Evolutionary conservation across 192 early-diverging fungal genomes (phyloP).

Genomic region (Spinellus fusiger): DNA sequence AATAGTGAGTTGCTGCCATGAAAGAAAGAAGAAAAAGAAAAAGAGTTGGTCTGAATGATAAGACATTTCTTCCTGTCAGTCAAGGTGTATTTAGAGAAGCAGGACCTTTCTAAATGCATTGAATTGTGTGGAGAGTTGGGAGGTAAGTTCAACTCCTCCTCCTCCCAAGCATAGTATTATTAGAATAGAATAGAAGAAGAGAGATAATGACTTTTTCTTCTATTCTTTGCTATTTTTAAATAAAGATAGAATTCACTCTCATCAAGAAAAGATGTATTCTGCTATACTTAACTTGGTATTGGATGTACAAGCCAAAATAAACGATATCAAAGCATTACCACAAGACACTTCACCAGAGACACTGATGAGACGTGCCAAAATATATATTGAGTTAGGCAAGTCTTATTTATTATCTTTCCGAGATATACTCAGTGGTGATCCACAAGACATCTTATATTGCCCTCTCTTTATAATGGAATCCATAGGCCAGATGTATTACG

Average conservation of each 20-base stretch:
- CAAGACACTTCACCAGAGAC: not conserved
- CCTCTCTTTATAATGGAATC: too few relatives aligned
- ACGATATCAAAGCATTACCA: not conserved
- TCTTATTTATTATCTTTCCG: too few relatives aligned
- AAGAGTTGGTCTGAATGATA: not conserved
- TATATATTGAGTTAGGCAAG: constrained; percentile 1
- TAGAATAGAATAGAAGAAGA: too few relatives aligned
- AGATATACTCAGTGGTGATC: too few relatives aligned
- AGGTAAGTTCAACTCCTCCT: not conserved
- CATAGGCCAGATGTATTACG: too few relatives aligned
- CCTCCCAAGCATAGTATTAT: not conserved
- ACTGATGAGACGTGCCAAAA: not conserved
- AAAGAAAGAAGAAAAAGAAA: too few relatives aligned
- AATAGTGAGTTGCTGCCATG: not conserved
- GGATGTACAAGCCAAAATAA: not conserved
- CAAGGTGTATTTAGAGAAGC: not conserved
- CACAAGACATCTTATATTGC: too few relatives aligned
- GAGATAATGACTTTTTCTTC: too few relatives aligned
- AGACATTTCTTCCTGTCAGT: not conserved
- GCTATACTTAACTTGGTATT: not conserved
- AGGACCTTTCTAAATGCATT: not conserved
- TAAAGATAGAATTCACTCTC: not conserved
- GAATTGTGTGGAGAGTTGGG: not conserved
- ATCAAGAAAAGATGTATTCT: not conserved
- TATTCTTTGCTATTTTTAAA: not conserved